phyloP scores from a whole-genome alignment of 148 eudicot genomes.

The Linanthus parryae region DNA sequence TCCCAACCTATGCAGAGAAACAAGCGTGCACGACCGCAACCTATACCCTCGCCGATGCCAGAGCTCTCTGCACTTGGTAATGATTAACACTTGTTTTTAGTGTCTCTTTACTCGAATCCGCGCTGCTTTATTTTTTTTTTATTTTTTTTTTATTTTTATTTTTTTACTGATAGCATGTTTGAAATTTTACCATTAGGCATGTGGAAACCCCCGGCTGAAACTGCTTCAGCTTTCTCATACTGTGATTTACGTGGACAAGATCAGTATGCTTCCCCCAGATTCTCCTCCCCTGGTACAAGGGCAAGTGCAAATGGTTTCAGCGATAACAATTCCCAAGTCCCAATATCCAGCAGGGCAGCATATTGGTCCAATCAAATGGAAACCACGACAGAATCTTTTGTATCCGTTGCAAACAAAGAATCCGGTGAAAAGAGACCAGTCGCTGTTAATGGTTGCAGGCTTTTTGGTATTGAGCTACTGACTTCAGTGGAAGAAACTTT shows the following conservation, averaged over 20 bases:
- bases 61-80: slow-evolving; percentile 61
- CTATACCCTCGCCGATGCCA: slow-evolving; percentile 43
- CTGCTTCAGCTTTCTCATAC: slow-evolving; percentile 37
- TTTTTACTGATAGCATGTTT: not conserved
- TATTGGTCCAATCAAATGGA: slow-evolving; percentile 48
- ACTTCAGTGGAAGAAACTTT: slow-evolving; percentile 34
- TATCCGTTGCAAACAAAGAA: slow-evolving; percentile 37
- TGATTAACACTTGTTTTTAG: no score
- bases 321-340: slow-evolving; percentile 34
- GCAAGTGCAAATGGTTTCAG: slow-evolving; percentile 32
- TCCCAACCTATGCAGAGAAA: slow-evolving; percentile 62
- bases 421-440: slow-evolving; percentile 51
- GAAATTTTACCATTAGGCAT: slow-evolving; percentile 29
- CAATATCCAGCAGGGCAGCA: slow-evolving; percentile 34
- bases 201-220: slow-evolving; percentile 58
- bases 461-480: slow-evolving; percentile 78
- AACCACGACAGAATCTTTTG: slow-evolving; percentile 41
- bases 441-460: slow-evolving; percentile 53
- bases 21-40: slow-evolving; percentile 61
- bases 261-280: slow-evolving; percentile 38
- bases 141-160: not conserved
- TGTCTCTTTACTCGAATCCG: no score
- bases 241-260: slow-evolving; percentile 50
- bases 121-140: not conserved
- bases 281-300: slow-evolving; percentile 38